Evolutionary conservation across 192 early-diverging fungal species (phyloP), one percentile per base, ranked within the genome.

Genomic region (Coemansia sp.): DNA sequence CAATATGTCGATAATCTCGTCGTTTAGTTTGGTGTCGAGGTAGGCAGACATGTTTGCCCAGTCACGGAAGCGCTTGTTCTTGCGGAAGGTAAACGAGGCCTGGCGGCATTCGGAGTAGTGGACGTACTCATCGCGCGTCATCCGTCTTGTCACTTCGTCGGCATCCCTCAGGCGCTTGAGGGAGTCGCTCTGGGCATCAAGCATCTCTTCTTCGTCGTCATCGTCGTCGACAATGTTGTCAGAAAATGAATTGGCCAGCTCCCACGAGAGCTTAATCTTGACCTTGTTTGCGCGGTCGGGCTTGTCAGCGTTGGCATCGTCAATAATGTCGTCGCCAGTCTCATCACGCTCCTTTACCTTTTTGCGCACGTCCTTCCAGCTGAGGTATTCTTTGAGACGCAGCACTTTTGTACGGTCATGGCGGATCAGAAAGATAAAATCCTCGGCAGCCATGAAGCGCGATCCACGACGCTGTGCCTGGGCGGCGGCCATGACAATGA

Each of bases 121-220:
- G 27, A 98, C 95, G 77, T 99, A 99, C 82, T 99, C 95, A n/a
- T 97, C 96, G 69, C 96, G 91, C 24, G 95, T 94, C 98, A 99
- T 99, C 16, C 88, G 92, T 18, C 87, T 78, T 4, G 98, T 99
- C 3, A 96, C 85, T 52, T 95, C 92, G 72, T 99, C 98, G 4
- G 98, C 98, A 34, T 91, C 89, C 87, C 88, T 82, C 27, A 98
- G 78, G 11, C 97, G 88, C 69, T 89, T 88, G 50, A 95, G 88
- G 31, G 95, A 93, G 53, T 97, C 94, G 80, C 92, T 89, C 79
- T 80, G 83, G 0, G 96, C 95, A 6, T 95, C 95, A 63, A 93
- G 88, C 71, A 91, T 86, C 33, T 97, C 96, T 44, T 97, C 94
- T 62, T 98, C 96, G 40, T 93, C 92, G 16, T 92, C 91, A 16